phyloP scores from a whole-genome alignment of 139 green algal genomes.

The Mesostigma viride region DNA sequence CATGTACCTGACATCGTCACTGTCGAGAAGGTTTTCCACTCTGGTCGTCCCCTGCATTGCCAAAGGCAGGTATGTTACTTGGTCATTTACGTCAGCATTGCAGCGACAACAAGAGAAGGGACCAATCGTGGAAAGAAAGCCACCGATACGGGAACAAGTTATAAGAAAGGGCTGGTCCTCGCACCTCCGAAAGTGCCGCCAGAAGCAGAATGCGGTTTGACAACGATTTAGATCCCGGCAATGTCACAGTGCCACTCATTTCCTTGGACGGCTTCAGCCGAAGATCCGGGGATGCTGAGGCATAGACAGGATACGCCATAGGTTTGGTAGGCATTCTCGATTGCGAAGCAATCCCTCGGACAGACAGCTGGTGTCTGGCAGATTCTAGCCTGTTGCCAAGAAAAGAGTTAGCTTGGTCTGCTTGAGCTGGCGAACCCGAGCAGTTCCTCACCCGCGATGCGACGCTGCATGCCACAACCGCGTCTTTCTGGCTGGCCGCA shows the following conservation, averaged over 20 bases:
- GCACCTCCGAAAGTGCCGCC: slow-evolving; percentile 63
- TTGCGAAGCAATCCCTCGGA: too few relatives aligned
- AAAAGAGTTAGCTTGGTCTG: too few relatives aligned
- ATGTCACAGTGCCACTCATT: slow-evolving; percentile 41
- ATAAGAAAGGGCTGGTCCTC: slow-evolving; percentile 55
- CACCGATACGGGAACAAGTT: not conserved
- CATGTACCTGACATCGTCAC: slow-evolving; percentile 94
- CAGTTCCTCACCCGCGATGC: too few relatives aligned
- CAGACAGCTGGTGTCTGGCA: not conserved
- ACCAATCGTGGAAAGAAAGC: not conserved
- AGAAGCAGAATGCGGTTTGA: slow-evolving; percentile 93
- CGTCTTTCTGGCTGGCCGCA: too few relatives aligned
- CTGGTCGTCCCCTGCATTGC: slow-evolving; percentile 24
- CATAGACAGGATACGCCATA: not conserved
- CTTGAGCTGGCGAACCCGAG: too few relatives aligned
- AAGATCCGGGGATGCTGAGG: not conserved
- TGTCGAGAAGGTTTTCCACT: slow-evolving; percentile 90
- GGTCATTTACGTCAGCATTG: not conserved
- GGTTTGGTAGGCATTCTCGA: too few relatives aligned
- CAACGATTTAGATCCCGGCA: slow-evolving; percentile 93
- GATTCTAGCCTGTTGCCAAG: not conserved
- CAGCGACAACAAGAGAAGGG: not conserved
- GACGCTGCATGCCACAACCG: too few relatives aligned
- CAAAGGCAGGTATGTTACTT: not conserved
- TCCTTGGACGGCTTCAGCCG: not conserved